A percentile compares a stretch with the other conserved stretches of the same genome.
Evolutionary conservation across 1,139 yeast species (phyloP).

Genomic region (Entelexis paramagnoliae): DNA sequence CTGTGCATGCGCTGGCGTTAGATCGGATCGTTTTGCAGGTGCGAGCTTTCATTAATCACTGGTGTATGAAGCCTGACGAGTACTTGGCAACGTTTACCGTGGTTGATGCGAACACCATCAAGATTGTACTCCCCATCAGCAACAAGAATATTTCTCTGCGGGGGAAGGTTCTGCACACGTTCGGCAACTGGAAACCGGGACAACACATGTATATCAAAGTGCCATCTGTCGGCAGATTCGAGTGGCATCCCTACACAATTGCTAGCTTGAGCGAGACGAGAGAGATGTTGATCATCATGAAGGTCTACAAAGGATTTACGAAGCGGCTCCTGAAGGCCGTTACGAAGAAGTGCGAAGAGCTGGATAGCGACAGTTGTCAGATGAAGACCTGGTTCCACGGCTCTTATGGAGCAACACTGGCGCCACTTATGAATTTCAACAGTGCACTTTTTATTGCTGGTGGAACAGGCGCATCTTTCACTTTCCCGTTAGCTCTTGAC

Average conservation of each 20-base stretch:
- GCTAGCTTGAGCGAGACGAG: background rate
- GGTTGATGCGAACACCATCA: background rate
- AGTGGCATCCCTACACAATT: conserved; percentile 5
- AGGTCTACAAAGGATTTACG: conserved; percentile 3
- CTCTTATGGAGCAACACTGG: background rate
- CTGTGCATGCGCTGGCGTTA: background rate
- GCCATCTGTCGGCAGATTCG: background rate
- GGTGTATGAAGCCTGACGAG: conserved; percentile 5
- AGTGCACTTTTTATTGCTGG: background rate
- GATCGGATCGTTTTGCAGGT: background rate
- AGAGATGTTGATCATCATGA: conserved; percentile 5
- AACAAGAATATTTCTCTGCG: background rate
- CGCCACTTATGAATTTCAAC: background rate
- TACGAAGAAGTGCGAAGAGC: background rate
- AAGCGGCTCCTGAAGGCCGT: background rate
- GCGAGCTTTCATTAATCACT: background rate
- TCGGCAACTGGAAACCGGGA: background rate
- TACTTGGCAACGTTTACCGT: background rate
- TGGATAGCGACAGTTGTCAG: background rate
- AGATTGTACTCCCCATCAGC: background rate
- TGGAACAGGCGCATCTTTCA: conserved; percentile 1
- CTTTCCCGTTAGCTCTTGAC: conserved; percentile 1
- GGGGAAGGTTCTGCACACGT: background rate
- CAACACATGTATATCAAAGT: conserved; percentile 5
- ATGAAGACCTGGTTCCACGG: conserved; percentile 7